phyloP scores from a whole-genome alignment of 140 eudicot genomes.

The Cichorium intybus region DNA sequence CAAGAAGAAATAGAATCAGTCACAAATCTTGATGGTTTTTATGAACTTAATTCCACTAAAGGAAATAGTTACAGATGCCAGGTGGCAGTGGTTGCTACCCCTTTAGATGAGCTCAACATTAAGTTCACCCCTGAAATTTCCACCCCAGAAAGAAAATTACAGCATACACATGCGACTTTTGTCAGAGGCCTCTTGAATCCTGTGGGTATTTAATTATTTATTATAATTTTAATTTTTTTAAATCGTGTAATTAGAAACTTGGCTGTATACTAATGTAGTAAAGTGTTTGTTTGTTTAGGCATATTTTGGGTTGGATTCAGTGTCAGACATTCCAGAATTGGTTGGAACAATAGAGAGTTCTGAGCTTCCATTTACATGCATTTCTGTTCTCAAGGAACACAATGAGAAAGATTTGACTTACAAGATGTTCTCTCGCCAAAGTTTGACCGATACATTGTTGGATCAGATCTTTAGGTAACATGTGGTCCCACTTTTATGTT shows the following conservation, averaged over 20 bases:
- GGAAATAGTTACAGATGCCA: conserved; percentile 76
- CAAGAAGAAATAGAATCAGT: conserved; percentile 76
- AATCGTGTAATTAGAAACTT: conserved; percentile 12
- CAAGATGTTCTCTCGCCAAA: conserved; percentile 86
- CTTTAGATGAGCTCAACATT: conserved; percentile 71
- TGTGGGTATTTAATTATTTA: conserved; percentile 37
- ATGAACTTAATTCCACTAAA: conserved; percentile 70
- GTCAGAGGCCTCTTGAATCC: conserved; percentile 85
- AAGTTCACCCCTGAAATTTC: conserved; percentile 58
- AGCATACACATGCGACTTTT: conserved; percentile 88
- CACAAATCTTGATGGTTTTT: conserved; percentile 46
- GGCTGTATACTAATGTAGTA: not conserved
- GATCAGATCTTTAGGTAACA: conserved; percentile 81
- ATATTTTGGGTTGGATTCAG: conserved; percentile 66
- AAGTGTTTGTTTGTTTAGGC: conserved; percentile 47
- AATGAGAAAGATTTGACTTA: conserved; percentile 56
- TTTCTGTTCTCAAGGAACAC: conserved; percentile 70
- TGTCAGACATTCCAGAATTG: conserved; percentile 66
- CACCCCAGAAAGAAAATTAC: conserved; percentile 74
- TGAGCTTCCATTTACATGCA: conserved; percentile 79
- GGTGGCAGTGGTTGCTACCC: conserved; percentile 83
- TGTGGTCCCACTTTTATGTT: not conserved
- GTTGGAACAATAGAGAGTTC: conserved; percentile 75
- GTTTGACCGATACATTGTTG: conserved; percentile 58
- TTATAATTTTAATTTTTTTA: not conserved